A percentile compares a stretch with the other conserved stretches of the same genome.
These are phyloP conservation scores for Pseudopithomyces chartarum DNA, from an alignment of 2,329 filamentous ascomycete species.

Conservation along the genomic window DNA sequence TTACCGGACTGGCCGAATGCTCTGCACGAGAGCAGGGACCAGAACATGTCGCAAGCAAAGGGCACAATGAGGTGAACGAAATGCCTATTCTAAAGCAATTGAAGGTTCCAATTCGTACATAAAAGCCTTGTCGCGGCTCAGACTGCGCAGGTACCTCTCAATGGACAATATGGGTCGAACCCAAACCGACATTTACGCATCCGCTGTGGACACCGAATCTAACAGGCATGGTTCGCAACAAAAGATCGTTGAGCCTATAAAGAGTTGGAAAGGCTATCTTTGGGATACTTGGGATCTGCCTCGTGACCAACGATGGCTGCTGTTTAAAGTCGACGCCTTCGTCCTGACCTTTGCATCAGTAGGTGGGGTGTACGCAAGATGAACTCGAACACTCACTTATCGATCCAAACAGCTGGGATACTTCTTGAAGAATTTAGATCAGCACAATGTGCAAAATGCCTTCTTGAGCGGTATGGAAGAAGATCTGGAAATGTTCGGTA, in stretches of 20 bases:
- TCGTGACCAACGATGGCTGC: neutral
- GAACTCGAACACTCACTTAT: neutral
- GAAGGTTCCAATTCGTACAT: neutral
- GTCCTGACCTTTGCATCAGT: constrained; percentile 5
- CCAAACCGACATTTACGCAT: neutral
- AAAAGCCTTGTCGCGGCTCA: neutral
- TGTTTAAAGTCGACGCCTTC: constrained; percentile 6
- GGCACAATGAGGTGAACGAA: neutral
- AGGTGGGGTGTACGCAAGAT: neutral
- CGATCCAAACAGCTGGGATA: neutral
- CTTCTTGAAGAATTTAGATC: constrained; percentile 4
- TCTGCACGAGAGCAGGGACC: neutral
- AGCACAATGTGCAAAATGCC: constrained; percentile 1
- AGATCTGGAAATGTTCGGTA: neutral
- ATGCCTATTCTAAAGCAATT: neutral
- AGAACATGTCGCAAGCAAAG: neutral
- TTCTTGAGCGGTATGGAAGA: neutral
- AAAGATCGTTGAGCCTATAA: neutral
- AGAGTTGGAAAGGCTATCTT: constrained; percentile 4
- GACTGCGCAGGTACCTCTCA: neutral
- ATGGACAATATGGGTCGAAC: neutral
- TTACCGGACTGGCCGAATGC: neutral
- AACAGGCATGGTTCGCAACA: neutral
- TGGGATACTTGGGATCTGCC: constrained; percentile 7
- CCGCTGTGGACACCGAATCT: neutral